Percentiles rank a stretch among this genome's conserved stretches.
Conservation (phyloP, 352 stramenopile genomes). For the Pythium oligandrum region DNA sequence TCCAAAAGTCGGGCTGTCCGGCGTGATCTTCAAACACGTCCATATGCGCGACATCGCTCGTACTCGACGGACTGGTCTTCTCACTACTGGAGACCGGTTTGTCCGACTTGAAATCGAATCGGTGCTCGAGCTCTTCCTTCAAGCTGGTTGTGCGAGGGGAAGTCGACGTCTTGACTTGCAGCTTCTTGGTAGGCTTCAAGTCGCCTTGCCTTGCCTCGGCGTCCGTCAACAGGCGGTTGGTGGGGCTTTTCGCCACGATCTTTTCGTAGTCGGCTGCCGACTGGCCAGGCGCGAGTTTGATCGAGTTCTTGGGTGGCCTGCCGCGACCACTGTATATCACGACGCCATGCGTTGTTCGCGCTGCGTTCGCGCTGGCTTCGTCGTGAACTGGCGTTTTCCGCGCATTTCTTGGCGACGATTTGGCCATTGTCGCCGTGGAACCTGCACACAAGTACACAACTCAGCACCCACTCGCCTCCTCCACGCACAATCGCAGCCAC, state of each 20-base stretch:
- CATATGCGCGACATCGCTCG: conserved; percentile 41
- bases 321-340: too few species aligned
- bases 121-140: background rate
- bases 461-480: too few species aligned
- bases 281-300: too few species aligned
- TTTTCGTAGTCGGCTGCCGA: too few species aligned
- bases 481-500: conserved; percentile 1
- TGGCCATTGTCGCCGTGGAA: conserved; percentile 4
- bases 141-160: conserved; percentile 8
- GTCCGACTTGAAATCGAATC: background rate
- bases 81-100: conserved; percentile 5
- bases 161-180: conserved; percentile 15
- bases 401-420: conserved; percentile 11
- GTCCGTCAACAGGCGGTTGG: background rate
- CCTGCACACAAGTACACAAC: too few species aligned
- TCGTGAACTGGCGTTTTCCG: conserved; percentile 3
- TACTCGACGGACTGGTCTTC: conserved; percentile 49
- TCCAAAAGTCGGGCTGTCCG: conserved; percentile 24
- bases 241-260: too few species aligned
- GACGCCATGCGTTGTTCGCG: too few species aligned
- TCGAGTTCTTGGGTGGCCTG: too few species aligned
- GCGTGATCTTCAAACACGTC: conserved; percentile 26
- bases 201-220: conserved; percentile 10
- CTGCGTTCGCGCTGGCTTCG: too few species aligned
- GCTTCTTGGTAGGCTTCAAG: conserved; percentile 2